Percentiles rank a stretch among this genome's conserved stretches.
Conservation (phyloP, 1,284 basidiomycete genomes). For the Ustilago tritici region DNA sequence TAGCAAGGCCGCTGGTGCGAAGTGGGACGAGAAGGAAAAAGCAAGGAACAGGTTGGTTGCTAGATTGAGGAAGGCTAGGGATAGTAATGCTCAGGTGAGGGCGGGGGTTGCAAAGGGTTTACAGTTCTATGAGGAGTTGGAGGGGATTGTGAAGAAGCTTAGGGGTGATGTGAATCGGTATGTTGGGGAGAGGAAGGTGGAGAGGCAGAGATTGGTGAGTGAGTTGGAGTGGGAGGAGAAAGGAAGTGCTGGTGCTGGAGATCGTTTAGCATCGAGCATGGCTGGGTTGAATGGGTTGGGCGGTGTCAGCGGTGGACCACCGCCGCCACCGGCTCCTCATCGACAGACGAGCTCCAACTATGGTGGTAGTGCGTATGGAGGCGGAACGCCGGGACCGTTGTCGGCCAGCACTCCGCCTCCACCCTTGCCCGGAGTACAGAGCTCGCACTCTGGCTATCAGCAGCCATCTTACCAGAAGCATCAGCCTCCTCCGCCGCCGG, state of each 20-base stretch:
- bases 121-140: slow-evolving; percentile 88
- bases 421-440: slow-evolving; percentile 18
- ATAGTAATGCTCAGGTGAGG: slow-evolving; percentile 85
- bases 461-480: slow-evolving; percentile 20
- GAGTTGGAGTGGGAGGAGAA: slow-evolving; percentile 81
- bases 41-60: slow-evolving; percentile 80
- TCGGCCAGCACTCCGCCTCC: slow-evolving; percentile 34
- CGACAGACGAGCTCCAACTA: slow-evolving; percentile 45
- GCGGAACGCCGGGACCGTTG: slow-evolving; percentile 12
- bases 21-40: slow-evolving; percentile 81
- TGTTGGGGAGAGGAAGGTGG: slow-evolving; percentile 76
- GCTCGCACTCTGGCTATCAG: neutral
- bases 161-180: slow-evolving; percentile 77
- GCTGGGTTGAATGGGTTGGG: slow-evolving; percentile 25
- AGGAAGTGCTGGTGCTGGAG: slow-evolving; percentile 19
- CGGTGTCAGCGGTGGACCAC: slow-evolving; percentile 14
- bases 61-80: slow-evolving; percentile 80
- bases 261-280: slow-evolving; percentile 19
- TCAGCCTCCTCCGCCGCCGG: slow-evolving; percentile 1
- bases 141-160: slow-evolving; percentile 76
- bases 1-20: slow-evolving; percentile 75
- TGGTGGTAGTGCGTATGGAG: slow-evolving; percentile 26
- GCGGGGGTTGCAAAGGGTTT: slow-evolving; percentile 87
- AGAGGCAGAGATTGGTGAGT: slow-evolving; percentile 78
- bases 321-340: slow-evolving; percentile 28